Percentiles rank a stretch among this genome's conserved stretches.
Evolutionary conservation across 768 basidiomycete species (phyloP).

Genomic region (Cystofilobasidium ferigula): DNA sequence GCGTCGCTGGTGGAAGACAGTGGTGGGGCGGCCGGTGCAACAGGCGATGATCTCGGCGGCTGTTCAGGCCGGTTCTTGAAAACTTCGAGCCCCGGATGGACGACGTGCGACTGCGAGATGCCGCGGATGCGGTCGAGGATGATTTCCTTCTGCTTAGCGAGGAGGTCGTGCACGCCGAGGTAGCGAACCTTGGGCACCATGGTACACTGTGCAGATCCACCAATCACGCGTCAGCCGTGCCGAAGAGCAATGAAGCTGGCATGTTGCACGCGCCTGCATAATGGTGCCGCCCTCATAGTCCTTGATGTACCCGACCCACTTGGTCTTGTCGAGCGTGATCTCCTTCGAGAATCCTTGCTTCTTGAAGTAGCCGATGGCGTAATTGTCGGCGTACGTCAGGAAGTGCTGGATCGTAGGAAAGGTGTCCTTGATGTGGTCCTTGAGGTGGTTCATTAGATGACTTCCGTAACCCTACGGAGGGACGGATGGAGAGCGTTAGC

Average conservation of each 20-base stretch:
- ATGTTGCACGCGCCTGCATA: constrained; percentile 55
- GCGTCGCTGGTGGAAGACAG: not conserved
- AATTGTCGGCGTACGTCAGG: constrained; percentile 97
- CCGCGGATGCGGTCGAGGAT: constrained; percentile 77
- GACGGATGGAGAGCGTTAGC: not conserved
- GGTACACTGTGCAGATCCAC: constrained; percentile 47
- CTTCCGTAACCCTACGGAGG: constrained; percentile 76
- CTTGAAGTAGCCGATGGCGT: constrained; percentile 96
- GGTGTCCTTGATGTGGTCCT: constrained; percentile 71
- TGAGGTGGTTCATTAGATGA: constrained; percentile 97
- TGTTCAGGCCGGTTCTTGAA: constrained; percentile 40
- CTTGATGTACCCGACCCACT: constrained; percentile 99
- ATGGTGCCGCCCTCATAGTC: constrained; percentile 99
- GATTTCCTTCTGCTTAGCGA: constrained; percentile 76
- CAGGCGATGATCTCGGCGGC: not conserved
- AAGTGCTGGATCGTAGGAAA: constrained; percentile 88
- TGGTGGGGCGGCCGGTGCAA: not conserved
- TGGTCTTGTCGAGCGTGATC: constrained; percentile 74
- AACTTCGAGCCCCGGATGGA: constrained; percentile 66
- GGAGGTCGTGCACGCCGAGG: constrained; percentile 61
- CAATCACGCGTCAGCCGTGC: not conserved
- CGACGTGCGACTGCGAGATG: constrained; percentile 71
- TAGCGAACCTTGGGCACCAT: constrained; percentile 91
- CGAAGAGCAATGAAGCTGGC: not conserved
- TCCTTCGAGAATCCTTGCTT: constrained; percentile 99